These are phyloP conservation scores for Nicotiana sylvestris DNA, from an alignment of 257 asterid species.

Conservation along the genomic window DNA sequence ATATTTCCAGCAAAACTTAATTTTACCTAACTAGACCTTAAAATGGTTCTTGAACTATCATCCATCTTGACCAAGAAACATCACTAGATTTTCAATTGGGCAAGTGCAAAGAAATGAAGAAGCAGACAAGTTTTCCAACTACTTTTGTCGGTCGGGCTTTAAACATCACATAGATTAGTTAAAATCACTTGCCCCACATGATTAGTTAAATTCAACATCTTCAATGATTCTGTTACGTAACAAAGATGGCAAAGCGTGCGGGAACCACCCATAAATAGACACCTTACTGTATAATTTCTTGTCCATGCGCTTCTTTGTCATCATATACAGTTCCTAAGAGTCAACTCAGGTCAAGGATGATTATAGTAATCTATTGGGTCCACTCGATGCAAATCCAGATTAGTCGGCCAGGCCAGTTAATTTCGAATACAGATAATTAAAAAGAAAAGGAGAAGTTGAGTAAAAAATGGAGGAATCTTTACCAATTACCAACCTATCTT, in stretches of 20 bases:
- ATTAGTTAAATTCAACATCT: conserved; percentile 21
- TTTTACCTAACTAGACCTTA: neutral
- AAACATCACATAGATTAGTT: neutral
- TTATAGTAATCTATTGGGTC: neutral
- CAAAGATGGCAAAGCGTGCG: conserved; percentile 10
- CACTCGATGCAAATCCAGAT: neutral
- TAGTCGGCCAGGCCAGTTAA: neutral
- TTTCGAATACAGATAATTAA: neutral
- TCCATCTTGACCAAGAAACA: neutral
- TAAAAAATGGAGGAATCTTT: neutral
- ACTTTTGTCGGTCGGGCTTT: neutral
- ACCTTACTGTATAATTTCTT: neutral
- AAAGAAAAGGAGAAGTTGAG: neutral
- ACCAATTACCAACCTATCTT: neutral
- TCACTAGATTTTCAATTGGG: neutral
- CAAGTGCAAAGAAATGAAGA: neutral
- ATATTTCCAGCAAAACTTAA: neutral
- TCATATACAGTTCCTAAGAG: neutral
- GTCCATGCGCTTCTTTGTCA: conserved; percentile 13
- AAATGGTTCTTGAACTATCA: neutral
- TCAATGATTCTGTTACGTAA: conserved; percentile 25
- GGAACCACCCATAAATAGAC: neutral
- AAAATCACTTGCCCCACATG: neutral
- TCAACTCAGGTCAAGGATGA: neutral
- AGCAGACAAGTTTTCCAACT: neutral